A percentile compares a stretch with the other conserved stretches of the same genome.
Evolutionary conservation across 2,329 filamentous ascomycete genomes (phyloP).

Genomic region (Verticillium longisporum): DNA sequence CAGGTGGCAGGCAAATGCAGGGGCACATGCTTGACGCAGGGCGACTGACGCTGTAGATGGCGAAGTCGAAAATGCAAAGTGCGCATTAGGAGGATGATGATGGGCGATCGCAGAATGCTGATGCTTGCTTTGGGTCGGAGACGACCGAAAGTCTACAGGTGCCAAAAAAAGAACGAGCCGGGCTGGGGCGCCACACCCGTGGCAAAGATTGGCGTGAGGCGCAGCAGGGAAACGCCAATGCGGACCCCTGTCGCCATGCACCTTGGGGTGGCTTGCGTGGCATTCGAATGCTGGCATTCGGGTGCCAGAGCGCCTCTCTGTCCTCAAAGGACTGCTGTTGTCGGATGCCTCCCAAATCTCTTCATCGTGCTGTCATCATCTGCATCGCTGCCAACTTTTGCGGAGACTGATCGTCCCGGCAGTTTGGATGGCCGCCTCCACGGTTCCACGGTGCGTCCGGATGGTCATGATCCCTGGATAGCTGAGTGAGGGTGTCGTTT

Average conservation of each 20-base stretch:
- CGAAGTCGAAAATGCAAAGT: neutral
- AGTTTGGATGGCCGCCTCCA: neutral
- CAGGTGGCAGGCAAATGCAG: neutral
- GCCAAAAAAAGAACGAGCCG: slow-evolving; percentile 12
- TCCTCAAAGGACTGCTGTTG: too few relatives aligned
- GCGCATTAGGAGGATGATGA: neutral
- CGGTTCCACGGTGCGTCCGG: neutral
- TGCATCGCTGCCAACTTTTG: neutral
- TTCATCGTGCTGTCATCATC: neutral
- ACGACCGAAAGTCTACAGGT: neutral
- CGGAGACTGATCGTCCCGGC: neutral
- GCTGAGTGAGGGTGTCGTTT: neutral
- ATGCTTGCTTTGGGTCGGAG: neutral
- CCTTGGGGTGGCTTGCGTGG: neutral
- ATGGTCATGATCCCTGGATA: neutral
- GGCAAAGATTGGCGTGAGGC: slow-evolving; percentile 10
- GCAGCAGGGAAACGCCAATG: slow-evolving; percentile 2
- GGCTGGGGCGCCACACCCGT: slow-evolving; percentile 4
- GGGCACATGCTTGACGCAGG: neutral
- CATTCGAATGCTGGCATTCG: too few relatives aligned
- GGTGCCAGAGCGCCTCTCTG: too few relatives aligned
- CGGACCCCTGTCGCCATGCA: neutral
- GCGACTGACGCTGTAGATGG: neutral
- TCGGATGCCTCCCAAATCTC: neutral
- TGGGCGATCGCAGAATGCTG: neutral